Conservation (phyloP, 2,329 filamentous ascomycete species). For the Didymella pinodella region DNA sequence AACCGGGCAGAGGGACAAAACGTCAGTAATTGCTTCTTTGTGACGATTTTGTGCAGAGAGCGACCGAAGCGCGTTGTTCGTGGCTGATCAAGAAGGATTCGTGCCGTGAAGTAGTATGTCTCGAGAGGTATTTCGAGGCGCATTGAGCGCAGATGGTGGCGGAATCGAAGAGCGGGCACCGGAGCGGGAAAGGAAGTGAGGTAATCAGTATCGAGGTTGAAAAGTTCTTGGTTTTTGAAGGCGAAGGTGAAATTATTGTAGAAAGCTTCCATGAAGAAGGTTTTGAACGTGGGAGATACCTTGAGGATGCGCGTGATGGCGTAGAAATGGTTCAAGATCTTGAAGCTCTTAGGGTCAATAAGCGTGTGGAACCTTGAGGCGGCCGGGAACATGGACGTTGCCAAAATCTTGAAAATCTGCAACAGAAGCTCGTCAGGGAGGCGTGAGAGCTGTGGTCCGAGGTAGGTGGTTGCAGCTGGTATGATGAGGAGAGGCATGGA, state of each 20-base stretch:
- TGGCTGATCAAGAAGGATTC: not conserved
- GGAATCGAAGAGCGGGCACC: not conserved
- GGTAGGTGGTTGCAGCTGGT: constrained; percentile 6
- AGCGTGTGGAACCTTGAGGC: constrained; percentile 6
- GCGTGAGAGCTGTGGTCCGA: constrained; percentile 13
- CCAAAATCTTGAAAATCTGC: constrained; percentile 25
- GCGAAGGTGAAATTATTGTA: constrained; percentile 19
- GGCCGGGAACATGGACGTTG: constrained; percentile 1
- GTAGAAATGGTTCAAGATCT: constrained; percentile 15
- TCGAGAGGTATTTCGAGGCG: constrained; percentile 19
- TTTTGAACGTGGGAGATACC: constrained; percentile 15
- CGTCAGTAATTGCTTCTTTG: constrained; percentile 12
- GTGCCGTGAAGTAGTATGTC: constrained; percentile 15
- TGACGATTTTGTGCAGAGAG: constrained; percentile 8
- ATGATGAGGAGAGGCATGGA: constrained; percentile 15
- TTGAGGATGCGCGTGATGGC: constrained; percentile 15
- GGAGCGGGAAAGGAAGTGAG: constrained; percentile 9
- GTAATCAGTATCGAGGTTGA: not conserved
- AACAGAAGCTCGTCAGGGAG: constrained; percentile 28
- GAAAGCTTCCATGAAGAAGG: constrained; percentile 21
- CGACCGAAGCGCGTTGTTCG: not conserved
- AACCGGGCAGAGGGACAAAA: constrained; percentile 23
- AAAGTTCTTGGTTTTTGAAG: constrained; percentile 1
- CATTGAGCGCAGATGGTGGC: constrained; percentile 10
- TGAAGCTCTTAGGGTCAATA: constrained; percentile 11